Evolutionary conservation across 2,329 filamentous ascomycete genomes (phyloP).

Genomic region (Exutisphaerella laricina): DNA sequence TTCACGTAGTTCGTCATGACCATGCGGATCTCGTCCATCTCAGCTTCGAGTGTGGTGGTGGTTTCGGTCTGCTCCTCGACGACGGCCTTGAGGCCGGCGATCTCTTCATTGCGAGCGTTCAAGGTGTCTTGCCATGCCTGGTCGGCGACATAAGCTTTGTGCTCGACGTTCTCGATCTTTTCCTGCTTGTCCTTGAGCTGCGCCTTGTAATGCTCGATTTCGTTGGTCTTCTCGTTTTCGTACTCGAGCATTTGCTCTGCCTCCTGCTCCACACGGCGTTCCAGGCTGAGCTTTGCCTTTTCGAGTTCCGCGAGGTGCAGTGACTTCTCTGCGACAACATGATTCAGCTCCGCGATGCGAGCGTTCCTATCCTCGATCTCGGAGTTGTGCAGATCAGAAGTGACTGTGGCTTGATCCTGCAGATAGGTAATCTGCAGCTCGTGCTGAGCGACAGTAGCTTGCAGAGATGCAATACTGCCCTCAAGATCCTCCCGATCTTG

Average conservation of each 20-base stretch:
- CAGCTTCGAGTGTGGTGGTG: conserved; percentile 23
- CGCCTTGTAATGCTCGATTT: conserved; percentile 29
- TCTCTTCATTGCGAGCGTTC: conserved; percentile 35
- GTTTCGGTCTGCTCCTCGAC: conserved; percentile 17
- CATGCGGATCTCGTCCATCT: conserved; percentile 13
- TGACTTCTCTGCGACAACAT: conserved; percentile 19
- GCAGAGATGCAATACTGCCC: conserved; percentile 24
- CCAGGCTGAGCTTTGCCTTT: conserved; percentile 28
- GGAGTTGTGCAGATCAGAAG: conserved; percentile 26
- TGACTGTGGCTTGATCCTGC: conserved; percentile 21
- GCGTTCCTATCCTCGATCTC: conserved; percentile 32
- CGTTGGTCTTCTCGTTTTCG: conserved; percentile 30
- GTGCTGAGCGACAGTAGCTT: conserved; percentile 20
- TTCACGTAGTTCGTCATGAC: conserved; percentile 5
- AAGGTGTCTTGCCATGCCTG: conserved; percentile 38
- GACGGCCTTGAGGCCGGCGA: conserved; percentile 30
- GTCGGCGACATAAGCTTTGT: conserved; percentile 35
- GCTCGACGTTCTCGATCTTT: conserved; percentile 30
- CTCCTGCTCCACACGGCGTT: conserved; percentile 33
- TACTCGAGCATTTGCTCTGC: conserved; percentile 34
- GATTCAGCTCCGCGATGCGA: conserved; percentile 31
- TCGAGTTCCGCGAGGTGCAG: conserved; percentile 24
- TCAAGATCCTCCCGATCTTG: conserved; percentile 25
- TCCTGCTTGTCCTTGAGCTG: conserved; percentile 31
- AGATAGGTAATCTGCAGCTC: conserved; percentile 14